phyloP scores from a whole-genome alignment of 2,329 filamentous ascomycete species.

The Incumbomyces lentus region DNA sequence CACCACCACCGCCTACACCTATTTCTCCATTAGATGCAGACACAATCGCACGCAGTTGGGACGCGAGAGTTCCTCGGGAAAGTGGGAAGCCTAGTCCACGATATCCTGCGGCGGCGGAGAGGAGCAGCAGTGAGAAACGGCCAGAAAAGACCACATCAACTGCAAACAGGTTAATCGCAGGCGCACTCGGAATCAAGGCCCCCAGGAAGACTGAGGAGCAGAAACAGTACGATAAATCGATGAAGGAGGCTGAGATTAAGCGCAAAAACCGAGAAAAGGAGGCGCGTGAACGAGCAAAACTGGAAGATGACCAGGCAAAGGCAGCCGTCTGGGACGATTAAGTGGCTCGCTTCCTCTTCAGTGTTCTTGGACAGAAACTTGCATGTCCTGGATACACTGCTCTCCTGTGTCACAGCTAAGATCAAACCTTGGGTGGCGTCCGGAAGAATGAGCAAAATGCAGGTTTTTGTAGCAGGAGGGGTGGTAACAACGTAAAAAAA shows the following conservation, averaged over 20 bases:
- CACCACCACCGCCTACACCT: slow-evolving; percentile 56
- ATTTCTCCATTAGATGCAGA: slow-evolving; percentile 38
- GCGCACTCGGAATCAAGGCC: slow-evolving; percentile 69
- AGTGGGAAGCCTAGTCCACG: slow-evolving; percentile 12
- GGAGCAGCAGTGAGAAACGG: neutral
- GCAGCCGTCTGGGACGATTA: slow-evolving; percentile 65
- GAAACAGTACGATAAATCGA: slow-evolving; percentile 62
- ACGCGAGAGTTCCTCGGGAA: neutral
- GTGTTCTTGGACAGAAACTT: too few species aligned
- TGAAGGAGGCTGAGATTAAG: slow-evolving; percentile 76
- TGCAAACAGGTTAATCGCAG: slow-evolving; percentile 79
- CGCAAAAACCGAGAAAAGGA: slow-evolving; percentile 61
- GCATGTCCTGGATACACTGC: too few species aligned
- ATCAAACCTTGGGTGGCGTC: neutral
- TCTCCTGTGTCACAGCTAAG: too few species aligned
- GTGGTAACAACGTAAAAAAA: neutral
- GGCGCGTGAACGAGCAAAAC: slow-evolving; percentile 51
- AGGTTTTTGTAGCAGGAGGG: neutral
- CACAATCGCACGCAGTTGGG: neutral
- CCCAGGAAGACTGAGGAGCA: slow-evolving; percentile 82
- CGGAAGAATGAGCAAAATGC: neutral
- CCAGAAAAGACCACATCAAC: slow-evolving; percentile 93
- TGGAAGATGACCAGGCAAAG: slow-evolving; percentile 63
- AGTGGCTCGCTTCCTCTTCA: neutral
- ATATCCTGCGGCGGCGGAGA: too few species aligned